A percentile compares a stretch with the other conserved stretches of the same genome.
Conservation (phyloP, 2,329 filamentous ascomycete genomes). For the Ceratocystis huliohia region DNA sequence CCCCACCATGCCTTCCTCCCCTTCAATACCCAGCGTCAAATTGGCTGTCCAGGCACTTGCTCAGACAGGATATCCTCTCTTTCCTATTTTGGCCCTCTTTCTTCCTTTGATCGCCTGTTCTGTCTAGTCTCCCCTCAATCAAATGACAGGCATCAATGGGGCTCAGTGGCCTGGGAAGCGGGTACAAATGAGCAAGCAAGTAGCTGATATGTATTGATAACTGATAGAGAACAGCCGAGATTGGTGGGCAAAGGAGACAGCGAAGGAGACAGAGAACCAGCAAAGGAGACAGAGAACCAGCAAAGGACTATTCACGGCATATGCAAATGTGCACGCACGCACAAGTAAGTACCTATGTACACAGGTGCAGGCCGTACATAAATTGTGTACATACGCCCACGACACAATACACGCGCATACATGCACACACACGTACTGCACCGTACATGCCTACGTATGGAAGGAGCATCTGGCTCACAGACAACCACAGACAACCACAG, state of each 20-base stretch:
- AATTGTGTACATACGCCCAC: neutral
- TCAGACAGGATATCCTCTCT: neutral
- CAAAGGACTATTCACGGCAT: neutral
- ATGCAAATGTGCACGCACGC: neutral
- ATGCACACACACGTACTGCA: neutral
- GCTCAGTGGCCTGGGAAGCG: too few species aligned
- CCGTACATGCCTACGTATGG: neutral
- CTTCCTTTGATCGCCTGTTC: neutral
- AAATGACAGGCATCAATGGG: neutral
- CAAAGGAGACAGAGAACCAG: neutral
- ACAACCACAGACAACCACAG: neutral
- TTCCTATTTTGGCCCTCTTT: conserved; percentile 2
- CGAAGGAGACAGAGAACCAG: neutral
- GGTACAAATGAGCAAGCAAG: too few species aligned
- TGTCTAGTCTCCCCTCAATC: neutral
- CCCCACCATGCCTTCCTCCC: neutral
- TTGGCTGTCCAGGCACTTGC: neutral
- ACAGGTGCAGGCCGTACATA: neutral
- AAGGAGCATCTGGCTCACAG: neutral
- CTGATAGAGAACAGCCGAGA: neutral
- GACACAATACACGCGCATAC: neutral
- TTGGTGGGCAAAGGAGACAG: neutral
- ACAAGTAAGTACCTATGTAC: neutral
- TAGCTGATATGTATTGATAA: neutral
- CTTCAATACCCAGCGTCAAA: neutral